Evolutionary conservation across 176 grass and related monocot genomes (phyloP), one percentile per base, ranked within the genome.

Genomic region (Saccharum spontaneum): DNA sequence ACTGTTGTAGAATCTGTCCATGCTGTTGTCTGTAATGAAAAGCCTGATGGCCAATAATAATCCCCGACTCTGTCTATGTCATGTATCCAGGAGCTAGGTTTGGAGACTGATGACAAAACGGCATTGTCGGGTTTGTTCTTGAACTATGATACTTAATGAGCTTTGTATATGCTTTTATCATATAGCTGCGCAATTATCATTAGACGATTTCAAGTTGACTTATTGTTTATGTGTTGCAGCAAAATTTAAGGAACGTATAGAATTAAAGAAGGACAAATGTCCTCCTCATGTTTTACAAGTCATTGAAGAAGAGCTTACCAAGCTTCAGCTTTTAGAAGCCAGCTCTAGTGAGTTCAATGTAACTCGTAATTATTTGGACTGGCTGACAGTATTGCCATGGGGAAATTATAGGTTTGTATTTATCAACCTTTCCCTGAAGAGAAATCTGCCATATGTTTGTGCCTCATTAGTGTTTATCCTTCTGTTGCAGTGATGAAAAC

Each of bases 21-120:
- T 15, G 12, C 23, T 68, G 52, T 57, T 88, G 34, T 65, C 78
- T 83, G 62, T 72, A 49, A 69, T 13, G 64, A 82, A 44, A 61
- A 68, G 3, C 4, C 10, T 18, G 69, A 48, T 62, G 31, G 7
- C 10, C 31, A 50, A 41, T 78, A 36, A 77, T 78, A 36, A 30
- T 64, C 26, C 62, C 46, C 45, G 20, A 75, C 70, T 80, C 69
- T 80, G 37, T 8, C 12, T 38, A 69, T 85, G 87, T 85, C 46
- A 69, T 85, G 87, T 85, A 61, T 89, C 31, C 86, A 97, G 93
- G 97, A 98, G 75, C 87, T 98, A 54, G 97, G 97, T 39, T 89
- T 98, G 90, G 97, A 98, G 88, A 95, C 93, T 79, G 97, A 98
- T 85, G 97, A 98, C 85, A 98, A 98, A 92, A 98, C 97, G 43